Percentiles rank a stretch among this genome's conserved stretches.
Evolutionary conservation across 352 stramenopile species (phyloP).

Genomic region (Globisporangium heterothallicum): DNA sequence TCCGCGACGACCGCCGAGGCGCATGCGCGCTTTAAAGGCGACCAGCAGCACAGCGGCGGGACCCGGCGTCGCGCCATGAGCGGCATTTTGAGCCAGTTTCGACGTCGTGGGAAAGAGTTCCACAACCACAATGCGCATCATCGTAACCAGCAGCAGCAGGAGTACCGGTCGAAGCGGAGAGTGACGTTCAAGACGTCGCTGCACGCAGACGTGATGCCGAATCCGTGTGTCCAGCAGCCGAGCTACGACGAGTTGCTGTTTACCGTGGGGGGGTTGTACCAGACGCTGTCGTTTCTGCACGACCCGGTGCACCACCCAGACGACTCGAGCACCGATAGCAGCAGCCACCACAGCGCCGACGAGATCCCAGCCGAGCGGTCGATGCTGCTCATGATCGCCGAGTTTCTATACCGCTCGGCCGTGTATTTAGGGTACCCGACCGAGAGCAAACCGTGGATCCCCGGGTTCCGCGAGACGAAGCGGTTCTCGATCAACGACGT

Average conservation of each 20-base stretch:
- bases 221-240: constrained; percentile 15
- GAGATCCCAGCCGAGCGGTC: constrained; percentile 49
- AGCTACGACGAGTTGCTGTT: constrained; percentile 65
- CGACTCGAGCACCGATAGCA: constrained; percentile 20
- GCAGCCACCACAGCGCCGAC: constrained; percentile 17
- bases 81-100: constrained; percentile 9
- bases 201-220: constrained; percentile 31
- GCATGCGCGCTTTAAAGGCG: constrained; percentile 6
- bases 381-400: constrained; percentile 72
- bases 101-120: constrained; percentile 5
- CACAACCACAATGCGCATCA: not conserved
- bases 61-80: constrained; percentile 1
- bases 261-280: constrained; percentile 45
- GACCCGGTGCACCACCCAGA: constrained; percentile 24
- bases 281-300: constrained; percentile 50
- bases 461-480: constrained; percentile 60
- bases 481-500: constrained; percentile 72
- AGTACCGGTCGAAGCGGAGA: constrained; percentile 13
- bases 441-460: constrained; percentile 51
- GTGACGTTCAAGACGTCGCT: constrained; percentile 51
- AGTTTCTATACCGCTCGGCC: constrained; percentile 72
- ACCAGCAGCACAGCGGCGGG: not conserved
- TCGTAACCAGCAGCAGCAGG: not conserved
- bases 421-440: constrained; percentile 53
- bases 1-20: constrained; percentile 3